Evolutionary conservation across 164 flowering plant species (phyloP).

Genomic region (Nymphaea colorata): DNA sequence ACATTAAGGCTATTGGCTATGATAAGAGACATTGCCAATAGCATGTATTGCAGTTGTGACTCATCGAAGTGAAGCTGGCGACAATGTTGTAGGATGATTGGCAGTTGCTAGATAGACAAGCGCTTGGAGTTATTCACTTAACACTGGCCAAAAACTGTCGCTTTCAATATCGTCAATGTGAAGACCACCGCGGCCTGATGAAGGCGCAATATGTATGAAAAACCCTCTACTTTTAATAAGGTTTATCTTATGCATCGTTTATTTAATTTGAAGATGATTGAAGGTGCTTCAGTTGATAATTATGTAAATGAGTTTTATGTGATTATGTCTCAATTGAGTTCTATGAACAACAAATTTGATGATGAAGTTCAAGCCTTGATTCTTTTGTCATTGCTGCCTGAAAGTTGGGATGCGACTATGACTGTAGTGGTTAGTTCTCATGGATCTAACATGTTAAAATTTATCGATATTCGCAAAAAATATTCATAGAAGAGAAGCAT

Average conservation of each 20-base stretch:
- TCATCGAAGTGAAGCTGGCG: no score
- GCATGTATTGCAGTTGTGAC: no score
- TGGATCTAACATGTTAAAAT: not conserved
- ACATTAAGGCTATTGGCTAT: no score
- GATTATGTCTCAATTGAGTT: not conserved
- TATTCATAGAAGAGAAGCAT: not conserved
- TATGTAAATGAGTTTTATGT: not conserved
- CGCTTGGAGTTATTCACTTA: not conserved
- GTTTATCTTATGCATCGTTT: not conserved
- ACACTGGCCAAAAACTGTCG: not conserved
- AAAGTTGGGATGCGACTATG: not conserved
- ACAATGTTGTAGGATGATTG: not conserved
- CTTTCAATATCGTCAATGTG: not conserved
- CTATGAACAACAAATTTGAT: not conserved
- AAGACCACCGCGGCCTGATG: not conserved
- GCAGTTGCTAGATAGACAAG: not conserved
- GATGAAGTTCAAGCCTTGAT: not conserved
- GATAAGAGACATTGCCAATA: no score
- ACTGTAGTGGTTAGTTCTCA: not conserved
- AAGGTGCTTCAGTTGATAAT: not conserved
- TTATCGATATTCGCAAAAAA: not conserved
- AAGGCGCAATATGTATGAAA: not conserved
- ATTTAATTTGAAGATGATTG: not conserved
- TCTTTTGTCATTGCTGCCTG: not conserved
- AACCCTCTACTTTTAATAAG: not conserved